phyloP scores from a whole-genome alignment of 352 stramenopile genomes.

The Chrysophaeum taylorii region DNA sequence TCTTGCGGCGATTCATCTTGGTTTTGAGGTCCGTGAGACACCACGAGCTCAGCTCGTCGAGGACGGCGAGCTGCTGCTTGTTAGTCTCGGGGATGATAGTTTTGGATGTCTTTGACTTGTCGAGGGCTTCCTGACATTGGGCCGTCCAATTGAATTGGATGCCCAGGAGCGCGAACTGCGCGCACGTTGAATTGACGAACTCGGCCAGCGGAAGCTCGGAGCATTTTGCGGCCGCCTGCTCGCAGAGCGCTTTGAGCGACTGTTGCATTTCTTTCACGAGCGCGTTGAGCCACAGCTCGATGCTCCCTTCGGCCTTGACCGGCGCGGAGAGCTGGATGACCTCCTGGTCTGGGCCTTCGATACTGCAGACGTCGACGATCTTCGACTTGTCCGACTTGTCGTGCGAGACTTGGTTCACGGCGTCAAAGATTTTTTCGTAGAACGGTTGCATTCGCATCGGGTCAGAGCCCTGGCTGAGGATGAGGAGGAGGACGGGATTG shows the following conservation, averaged over 20 bases:
- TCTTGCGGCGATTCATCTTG: slow-evolving; percentile 77
- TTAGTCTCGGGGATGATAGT: slow-evolving; percentile 67
- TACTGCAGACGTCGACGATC: slow-evolving; percentile 61
- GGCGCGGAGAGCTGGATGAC: slow-evolving; percentile 47
- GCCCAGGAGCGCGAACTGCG: slow-evolving; percentile 77
- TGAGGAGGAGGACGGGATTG: slow-evolving; percentile 71
- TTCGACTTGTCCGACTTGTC: slow-evolving; percentile 47
- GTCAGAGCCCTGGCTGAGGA: slow-evolving; percentile 68
- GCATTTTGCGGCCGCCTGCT: slow-evolving; percentile 32
- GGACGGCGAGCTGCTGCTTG: slow-evolving; percentile 53
- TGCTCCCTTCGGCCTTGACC: slow-evolving; percentile 57
- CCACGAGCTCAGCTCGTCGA: slow-evolving; percentile 75
- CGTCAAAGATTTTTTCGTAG: slow-evolving; percentile 73
- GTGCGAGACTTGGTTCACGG: slow-evolving; percentile 59
- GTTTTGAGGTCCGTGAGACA: slow-evolving; percentile 71
- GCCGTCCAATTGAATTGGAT: slow-evolving; percentile 88
- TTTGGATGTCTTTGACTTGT: slow-evolving; percentile 63
- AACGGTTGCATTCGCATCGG: slow-evolving; percentile 61
- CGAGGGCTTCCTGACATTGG: slow-evolving; percentile 43
- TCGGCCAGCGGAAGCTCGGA: slow-evolving; percentile 32
- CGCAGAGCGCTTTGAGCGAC: slow-evolving; percentile 32
- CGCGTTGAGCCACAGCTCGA: slow-evolving; percentile 62
- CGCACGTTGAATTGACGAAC: slow-evolving; percentile 76
- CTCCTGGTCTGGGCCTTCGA: slow-evolving; percentile 58
- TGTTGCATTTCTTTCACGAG: slow-evolving; percentile 42